Evolutionary conservation across 2,329 filamentous ascomycete species (phyloP).

Genomic region (Pseudocercospora fuligena): DNA sequence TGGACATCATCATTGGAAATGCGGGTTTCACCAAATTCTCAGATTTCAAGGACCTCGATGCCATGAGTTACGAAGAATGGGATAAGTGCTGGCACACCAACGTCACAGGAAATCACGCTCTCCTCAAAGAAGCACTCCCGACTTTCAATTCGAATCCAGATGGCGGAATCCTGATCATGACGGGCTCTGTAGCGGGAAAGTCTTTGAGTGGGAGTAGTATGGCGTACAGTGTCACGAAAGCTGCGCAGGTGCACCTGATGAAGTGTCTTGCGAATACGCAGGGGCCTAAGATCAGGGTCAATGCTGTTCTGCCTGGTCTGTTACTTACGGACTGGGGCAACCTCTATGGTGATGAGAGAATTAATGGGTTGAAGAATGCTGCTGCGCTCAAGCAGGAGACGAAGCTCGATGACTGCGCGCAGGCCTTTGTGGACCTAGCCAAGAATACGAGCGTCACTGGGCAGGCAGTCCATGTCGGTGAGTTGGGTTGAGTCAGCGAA

Average conservation of each 20-base stretch:
- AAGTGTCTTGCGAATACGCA: conserved; percentile 67
- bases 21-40: conserved; percentile 69
- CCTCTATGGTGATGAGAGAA: conserved; percentile 56
- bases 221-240: conserved; percentile 79
- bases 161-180: conserved; percentile 67
- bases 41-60: conserved; percentile 62
- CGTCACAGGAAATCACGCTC: conserved; percentile 50
- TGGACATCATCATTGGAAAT: conserved; percentile 81
- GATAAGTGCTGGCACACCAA: conserved; percentile 69
- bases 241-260: conserved; percentile 71
- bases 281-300: conserved; percentile 66
- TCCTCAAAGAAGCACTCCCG: conserved; percentile 51
- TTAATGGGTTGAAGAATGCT: conserved; percentile 58
- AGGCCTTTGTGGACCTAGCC: conserved; percentile 60
- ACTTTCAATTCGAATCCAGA: conserved; percentile 66
- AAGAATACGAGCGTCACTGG: conserved; percentile 59
- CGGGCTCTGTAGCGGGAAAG: conserved; percentile 63
- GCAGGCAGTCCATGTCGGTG: conserved; percentile 51
- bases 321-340: conserved; percentile 69
- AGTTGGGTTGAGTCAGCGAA: conserved; percentile 17
- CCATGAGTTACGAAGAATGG: conserved; percentile 66
- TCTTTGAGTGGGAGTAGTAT: conserved; percentile 60
- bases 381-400: conserved; percentile 65
- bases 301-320: conserved; percentile 68
- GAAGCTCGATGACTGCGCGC: conserved; percentile 58